These are phyloP conservation scores for Penicillium coprophilum DNA, from an alignment of 495 filamentous ascomycete genomes.

Conservation along the genomic window DNA sequence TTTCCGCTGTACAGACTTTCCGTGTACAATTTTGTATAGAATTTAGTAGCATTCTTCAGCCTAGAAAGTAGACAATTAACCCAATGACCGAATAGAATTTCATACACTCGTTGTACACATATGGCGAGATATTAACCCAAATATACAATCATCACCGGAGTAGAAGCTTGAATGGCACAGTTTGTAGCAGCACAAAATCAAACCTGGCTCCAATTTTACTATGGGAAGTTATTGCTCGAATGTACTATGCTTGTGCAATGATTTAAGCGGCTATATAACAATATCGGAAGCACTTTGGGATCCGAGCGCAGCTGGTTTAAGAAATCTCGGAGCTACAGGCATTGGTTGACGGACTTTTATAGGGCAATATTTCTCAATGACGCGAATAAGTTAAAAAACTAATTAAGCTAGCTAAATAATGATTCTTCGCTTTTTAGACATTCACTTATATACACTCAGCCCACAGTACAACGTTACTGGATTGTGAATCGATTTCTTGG, in stretches of 20 bases:
- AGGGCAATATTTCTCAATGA: background rate
- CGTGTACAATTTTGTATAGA: too few relatives aligned
- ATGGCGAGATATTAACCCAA: background rate
- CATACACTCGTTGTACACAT: background rate
- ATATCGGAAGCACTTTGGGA: background rate
- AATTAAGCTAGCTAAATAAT: background rate
- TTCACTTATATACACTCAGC: background rate
- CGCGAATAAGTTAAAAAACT: background rate
- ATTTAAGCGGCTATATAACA: background rate
- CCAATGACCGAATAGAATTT: background rate
- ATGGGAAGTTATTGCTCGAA: background rate
- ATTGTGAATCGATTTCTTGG: background rate
- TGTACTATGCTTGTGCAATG: background rate
- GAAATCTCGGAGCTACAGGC: background rate
- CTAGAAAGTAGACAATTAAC: background rate
- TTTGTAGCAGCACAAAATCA: background rate
- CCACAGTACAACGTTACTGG: background rate
- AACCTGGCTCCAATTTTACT: background rate
- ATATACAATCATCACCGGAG: background rate
- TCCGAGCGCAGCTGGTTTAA: background rate
- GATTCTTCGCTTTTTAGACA: background rate
- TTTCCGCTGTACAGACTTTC: background rate
- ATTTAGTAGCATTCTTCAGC: background rate
- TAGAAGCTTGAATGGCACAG: background rate
- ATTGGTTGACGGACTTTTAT: background rate